Conservation (phyloP, 345 rosid species). For the Punica granatum region DNA sequence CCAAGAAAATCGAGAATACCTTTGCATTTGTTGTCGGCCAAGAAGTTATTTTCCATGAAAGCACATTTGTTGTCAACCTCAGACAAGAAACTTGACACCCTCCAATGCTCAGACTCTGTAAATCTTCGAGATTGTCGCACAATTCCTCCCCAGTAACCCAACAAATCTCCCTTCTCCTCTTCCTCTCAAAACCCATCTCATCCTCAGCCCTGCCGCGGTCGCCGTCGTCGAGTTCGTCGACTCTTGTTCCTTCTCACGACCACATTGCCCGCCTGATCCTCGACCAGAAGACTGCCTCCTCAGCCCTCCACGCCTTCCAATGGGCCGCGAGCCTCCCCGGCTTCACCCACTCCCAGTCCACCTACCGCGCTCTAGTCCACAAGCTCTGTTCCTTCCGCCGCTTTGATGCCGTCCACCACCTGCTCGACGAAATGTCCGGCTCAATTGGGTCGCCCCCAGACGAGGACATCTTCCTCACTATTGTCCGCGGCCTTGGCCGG, state of each 20-base stretch:
- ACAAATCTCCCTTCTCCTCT: constrained; percentile 2
- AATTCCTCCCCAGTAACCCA: neutral
- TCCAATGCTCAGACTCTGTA: constrained; percentile 11
- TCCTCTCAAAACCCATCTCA: constrained; percentile 15
- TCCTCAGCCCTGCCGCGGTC: constrained; percentile 21
- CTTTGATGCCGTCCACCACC: constrained; percentile 45
- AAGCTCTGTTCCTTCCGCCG: constrained; percentile 57
- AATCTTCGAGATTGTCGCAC: neutral
- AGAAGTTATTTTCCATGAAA: no score
- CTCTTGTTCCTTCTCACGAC: constrained; percentile 38
- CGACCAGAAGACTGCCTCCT: constrained; percentile 59
- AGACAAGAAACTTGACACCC: no score
- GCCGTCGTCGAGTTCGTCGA: constrained; percentile 12
- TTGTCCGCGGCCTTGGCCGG: constrained; percentile 62
- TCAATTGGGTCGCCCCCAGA: constrained; percentile 60
- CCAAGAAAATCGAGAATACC: no score
- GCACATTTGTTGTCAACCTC: no score
- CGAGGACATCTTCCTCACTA: constrained; percentile 52
- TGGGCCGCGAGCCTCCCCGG: constrained; percentile 66
- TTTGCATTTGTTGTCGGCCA: no score
- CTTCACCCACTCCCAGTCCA: constrained; percentile 67
- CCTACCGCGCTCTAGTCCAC: constrained; percentile 61
- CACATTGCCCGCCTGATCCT: constrained; percentile 57
- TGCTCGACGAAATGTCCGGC: constrained; percentile 90
- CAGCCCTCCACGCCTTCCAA: constrained; percentile 57